Evolutionary conservation across 2,329 filamentous ascomycete species (phyloP), one percentile per base, ranked within the genome.

Genomic region (Neoarthrinium moseri): DNA sequence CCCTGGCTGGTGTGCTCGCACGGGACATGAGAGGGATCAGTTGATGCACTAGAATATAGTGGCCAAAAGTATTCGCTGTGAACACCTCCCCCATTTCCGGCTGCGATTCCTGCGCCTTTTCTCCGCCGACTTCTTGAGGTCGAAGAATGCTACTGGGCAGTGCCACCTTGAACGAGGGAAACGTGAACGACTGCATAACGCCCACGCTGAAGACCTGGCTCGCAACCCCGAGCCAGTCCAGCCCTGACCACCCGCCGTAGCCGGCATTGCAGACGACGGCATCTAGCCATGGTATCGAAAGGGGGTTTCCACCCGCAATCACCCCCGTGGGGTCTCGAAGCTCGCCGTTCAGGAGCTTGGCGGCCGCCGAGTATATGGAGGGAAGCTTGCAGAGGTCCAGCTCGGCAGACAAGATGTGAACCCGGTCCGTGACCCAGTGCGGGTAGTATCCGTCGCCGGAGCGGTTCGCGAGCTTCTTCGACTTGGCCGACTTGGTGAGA

Each of bases 41-140:
- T 60, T 86, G 83, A 64, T 96, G 91, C 13, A 82, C 81, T 20
- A 99, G 81, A 59, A 96, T 71, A 64, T 99, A 97, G 70, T 99
- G 94, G 0, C 94, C 94, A 62, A 99, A 97, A 23, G 96, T 79
- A 61, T 97, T 97, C 40, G 92, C 86, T 63, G 86, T 87, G 64
- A 97, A 99, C 15, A 96, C 83, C 54, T 89, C 78, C 3, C 90
- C 91, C 1, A 99, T 71, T 5, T 73, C 69, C 1, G 86, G 83
- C 47, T 83, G 79, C 13, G 69, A 56, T 54, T 77, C 40, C 22
- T 6, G 53, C 55, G 45, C 37, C 45, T 53, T 46, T 21, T 49
- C 51, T 20, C 38, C 46, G 22, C 60, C 48, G 10, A 65, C 45
- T 43, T 66, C 65, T 51, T 69, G 61, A 38, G 70, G 71, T 38